Base-by-base conservation (phyloP, 2,329 filamentous ascomycete species). In the Colletotrichum kahawae region DNA sequence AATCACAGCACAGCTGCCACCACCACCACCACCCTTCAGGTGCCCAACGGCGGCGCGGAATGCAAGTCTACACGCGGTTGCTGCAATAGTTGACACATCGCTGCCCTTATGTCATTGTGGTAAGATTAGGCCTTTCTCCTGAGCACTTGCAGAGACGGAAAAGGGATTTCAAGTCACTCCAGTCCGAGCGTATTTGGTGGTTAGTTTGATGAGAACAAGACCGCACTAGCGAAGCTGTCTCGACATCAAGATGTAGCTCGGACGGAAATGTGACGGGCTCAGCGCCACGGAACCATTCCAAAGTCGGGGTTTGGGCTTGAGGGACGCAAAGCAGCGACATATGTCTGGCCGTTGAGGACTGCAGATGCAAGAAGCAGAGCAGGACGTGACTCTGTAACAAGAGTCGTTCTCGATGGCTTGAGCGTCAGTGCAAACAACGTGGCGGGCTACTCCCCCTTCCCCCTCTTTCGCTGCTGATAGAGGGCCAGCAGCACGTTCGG, bases 71-170 rank as follows among this genome's bases (percentile, higher is more conserved):
- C 38, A 18, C 57, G 60, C 38, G 54, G 36, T 60, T 43, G 62
- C 67, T 57, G 62, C 67, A 64, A 70, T 67, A 71, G 71, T 54
- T 57, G 43, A 64, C 57, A 67, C 60, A 71, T 63, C 57, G 71
- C 66, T 70, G 71, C 51, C 67, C 38, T 70, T 71, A 71, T 43
- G 48, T 66, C 34, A 51, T 56, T 63, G 59, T 48, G 34, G 48
- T 66, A 76, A 67, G 51, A 76, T 75, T 71, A 51, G 38, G 24
- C 4, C 24, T 56, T 68, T 66, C 74, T 75, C 70, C 70, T 74
- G 63, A 68, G 54, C 62, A 56, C 33, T 63, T 62, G 60, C 69
- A 73, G 38, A 67, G 36, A 71, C 67, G 71, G 65, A 36, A 13
- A 16, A 24, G 36, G 56, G 16, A 10, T n/a, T 59, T 51, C 48